Conservation (phyloP, 305 asterid species). For the Withania somnifera region DNA sequence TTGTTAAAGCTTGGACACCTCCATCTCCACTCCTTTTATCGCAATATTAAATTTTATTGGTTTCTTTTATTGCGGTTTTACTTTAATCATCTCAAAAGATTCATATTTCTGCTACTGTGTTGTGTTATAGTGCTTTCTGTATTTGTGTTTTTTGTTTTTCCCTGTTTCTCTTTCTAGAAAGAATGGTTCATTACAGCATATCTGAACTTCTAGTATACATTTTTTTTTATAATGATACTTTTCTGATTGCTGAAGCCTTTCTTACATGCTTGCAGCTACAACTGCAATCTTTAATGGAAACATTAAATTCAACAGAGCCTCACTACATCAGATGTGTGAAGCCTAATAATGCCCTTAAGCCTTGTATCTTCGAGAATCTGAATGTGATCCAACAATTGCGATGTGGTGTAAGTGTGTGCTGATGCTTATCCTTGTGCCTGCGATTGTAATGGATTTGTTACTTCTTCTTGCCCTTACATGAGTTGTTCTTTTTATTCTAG, state of each 20-base stretch:
- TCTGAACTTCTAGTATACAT: background rate
- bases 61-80: background rate
- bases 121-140: background rate
- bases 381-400: slow-evolving; percentile 94
- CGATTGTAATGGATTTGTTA: background rate
- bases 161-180: background rate
- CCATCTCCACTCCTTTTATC: background rate
- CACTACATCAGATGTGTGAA: slow-evolving; percentile 99
- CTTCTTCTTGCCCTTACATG: background rate
- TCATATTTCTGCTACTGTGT: background rate
- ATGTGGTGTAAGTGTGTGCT: slow-evolving; percentile 84
- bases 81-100: background rate
- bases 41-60: background rate
- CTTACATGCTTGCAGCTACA: slow-evolving; percentile 64
- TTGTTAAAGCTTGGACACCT: background rate
- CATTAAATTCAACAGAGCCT: slow-evolving; percentile 90
- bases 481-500: slow-evolving; percentile 23
- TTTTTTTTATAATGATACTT: slow-evolving; percentile 4
- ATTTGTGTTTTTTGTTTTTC: background rate
- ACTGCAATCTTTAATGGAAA: slow-evolving; percentile 98
- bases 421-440: slow-evolving; percentile 1
- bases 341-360: slow-evolving; percentile 91
- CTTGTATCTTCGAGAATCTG: slow-evolving; percentile 86
- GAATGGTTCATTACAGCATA: background rate
- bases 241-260: slow-evolving; percentile 18